Conservation (phyloP, 306 rosid species). For the Carpinus fangiana region DNA sequence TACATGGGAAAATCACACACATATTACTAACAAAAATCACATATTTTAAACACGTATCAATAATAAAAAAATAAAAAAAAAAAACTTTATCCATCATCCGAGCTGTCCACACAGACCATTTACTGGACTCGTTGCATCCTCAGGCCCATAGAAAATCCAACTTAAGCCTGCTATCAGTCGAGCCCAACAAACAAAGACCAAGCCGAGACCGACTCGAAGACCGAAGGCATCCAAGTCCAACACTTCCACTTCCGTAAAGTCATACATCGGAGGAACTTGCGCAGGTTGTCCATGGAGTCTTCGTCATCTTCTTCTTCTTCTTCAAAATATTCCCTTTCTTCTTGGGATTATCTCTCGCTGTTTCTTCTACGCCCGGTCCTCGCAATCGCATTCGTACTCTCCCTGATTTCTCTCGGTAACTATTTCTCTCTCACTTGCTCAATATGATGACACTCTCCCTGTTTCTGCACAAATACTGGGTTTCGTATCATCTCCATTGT, state of each 20-base stretch:
- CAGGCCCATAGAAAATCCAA: background rate
- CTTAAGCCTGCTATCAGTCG: background rate
- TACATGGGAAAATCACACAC: too few relatives aligned
- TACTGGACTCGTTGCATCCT: too few relatives aligned
- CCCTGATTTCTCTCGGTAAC: constrained; percentile 59
- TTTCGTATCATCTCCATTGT: background rate
- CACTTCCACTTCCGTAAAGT: background rate
- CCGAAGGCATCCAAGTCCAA: background rate
- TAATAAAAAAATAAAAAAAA: too few relatives aligned
- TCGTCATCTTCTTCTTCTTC: constrained; percentile 29
- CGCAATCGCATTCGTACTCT: constrained; percentile 56
- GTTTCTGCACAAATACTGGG: background rate
- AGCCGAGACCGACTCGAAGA: too few relatives aligned
- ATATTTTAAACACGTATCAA: too few relatives aligned
- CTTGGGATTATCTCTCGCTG: constrained; percentile 46
- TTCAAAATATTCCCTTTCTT: constrained; percentile 23
- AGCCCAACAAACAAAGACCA: background rate
- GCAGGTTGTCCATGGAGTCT: constrained; percentile 35
- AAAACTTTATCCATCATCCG: too few relatives aligned
- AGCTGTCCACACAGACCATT: too few relatives aligned
- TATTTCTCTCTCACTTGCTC: background rate
- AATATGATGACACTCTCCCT: background rate
- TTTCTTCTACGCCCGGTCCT: constrained; percentile 60
- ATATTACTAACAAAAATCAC: too few relatives aligned
- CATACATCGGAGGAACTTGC: background rate